Evolutionary conservation across 371 early-diverging fungal genomes (phyloP).

Genomic region (Rhizopus stolonifer): DNA sequence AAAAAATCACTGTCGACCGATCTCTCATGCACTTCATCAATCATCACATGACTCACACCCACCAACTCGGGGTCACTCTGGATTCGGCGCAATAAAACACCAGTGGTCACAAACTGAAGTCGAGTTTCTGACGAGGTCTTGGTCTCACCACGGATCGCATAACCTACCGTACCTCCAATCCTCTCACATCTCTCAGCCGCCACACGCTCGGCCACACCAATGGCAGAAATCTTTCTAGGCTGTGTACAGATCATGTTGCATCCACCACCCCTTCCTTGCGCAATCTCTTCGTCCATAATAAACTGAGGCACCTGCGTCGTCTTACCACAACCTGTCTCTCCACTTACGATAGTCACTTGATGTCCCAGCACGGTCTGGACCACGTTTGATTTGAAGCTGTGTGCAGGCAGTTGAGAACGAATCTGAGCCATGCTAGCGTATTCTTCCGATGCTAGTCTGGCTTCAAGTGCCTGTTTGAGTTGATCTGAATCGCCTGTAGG

Average conservation of each 20-base stretch:
- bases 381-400: slow-evolving; percentile 56
- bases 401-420: slow-evolving; percentile 69
- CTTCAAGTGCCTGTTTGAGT: slow-evolving; percentile 27
- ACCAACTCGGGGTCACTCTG: slow-evolving; percentile 68
- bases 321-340: slow-evolving; percentile 87
- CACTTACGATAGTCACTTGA: slow-evolving; percentile 65
- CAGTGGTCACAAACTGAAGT: slow-evolving; percentile 84
- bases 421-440: slow-evolving; percentile 55
- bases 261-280: slow-evolving; percentile 40
- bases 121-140: slow-evolving; percentile 61
- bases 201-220: slow-evolving; percentile 83
- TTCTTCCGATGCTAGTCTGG: slow-evolving; percentile 28
- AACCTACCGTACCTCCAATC: slow-evolving; percentile 59
- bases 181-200: slow-evolving; percentile 63
- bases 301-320: slow-evolving; percentile 92
- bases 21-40: slow-evolving; percentile 82
- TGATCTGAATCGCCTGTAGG: slow-evolving; percentile 13
- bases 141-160: slow-evolving; percentile 64
- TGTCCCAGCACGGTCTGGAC: slow-evolving; percentile 50
- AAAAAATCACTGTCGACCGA: slow-evolving; percentile 70
- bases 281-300: slow-evolving; percentile 73
- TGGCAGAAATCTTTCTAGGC: slow-evolving; percentile 91
- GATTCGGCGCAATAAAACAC: slow-evolving; percentile 77
- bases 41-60: slow-evolving; percentile 69
- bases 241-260: slow-evolving; percentile 90